Evolutionary conservation across 176 grass and related monocot genomes (phyloP).

Genomic region (Ananas comosus): DNA sequence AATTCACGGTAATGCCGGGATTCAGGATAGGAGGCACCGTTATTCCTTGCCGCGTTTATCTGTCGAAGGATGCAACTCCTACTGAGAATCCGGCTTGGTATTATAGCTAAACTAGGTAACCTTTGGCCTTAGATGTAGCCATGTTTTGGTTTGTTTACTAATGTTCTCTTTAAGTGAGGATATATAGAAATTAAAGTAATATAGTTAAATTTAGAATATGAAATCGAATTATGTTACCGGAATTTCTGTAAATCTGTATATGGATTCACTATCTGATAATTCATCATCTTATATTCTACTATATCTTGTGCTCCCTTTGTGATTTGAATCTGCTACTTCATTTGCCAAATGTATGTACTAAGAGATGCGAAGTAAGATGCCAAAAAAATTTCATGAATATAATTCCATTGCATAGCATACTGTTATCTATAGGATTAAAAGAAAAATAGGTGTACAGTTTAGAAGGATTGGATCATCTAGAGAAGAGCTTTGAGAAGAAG

Average conservation of each 20-base stretch:
- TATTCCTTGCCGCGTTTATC: conserved; percentile 60
- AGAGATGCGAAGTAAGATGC: too few relatives aligned
- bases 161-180: neutral
- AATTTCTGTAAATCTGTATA: too few relatives aligned
- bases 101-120: neutral
- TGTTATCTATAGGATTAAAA: too few relatives aligned
- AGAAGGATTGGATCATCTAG: neutral
- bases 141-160: too few relatives aligned
- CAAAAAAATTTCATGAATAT: too few relatives aligned
- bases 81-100: neutral
- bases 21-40: conserved; percentile 71
- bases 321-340: too few relatives aligned
- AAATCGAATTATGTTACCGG: neutral
- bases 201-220: conserved; percentile 6
- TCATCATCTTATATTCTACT: too few relatives aligned
- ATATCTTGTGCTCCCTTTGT: too few relatives aligned
- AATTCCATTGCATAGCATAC: too few relatives aligned
- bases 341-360: too few relatives aligned
- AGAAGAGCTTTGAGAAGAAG: conserved; percentile 71
- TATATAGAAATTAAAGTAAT: conserved; percentile 6
- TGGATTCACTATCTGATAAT: too few relatives aligned
- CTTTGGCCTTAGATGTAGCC: neutral
- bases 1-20: conserved; percentile 70
- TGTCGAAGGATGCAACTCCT: conserved; percentile 15
- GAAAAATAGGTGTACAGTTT: too few relatives aligned